Base-by-base conservation (phyloP, 306 rosid species). In the Delonix regia region DNA sequence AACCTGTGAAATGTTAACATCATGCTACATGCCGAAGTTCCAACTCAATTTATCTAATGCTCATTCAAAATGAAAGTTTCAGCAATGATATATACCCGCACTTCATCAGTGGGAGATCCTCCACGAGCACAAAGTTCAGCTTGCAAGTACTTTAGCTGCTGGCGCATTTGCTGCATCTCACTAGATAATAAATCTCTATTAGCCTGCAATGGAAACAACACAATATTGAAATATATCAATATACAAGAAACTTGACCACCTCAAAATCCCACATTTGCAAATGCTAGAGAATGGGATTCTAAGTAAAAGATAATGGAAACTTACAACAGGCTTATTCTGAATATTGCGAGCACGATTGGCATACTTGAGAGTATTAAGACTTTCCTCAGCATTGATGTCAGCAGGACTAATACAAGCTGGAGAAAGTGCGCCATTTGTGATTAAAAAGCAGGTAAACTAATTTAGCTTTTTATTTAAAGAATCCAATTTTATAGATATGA, bases 271-370 rank as follows among this genome's bases (percentile, higher is more conserved):
- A 42, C 49, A 69, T 66, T 78, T 48, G 56, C 76, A 48, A 16
- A 42, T 25, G 77, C 81, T 47, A 77, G 59, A 24, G 25, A 80
- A 14, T 59, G 18, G 44, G 64, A 53, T 48, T 45, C 21, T 11
- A 52, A 52, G 52, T 65, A 69, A 77, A 65, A 76, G 59, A 67
- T 45, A 49, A 19, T 64, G 79, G 12, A 82, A 88, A 84, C 94
- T 87, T 87, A 92, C 97, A 64, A 92, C 90, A 59, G 94, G 94
- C 80, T 88, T 92, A 80, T 92, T 92, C 85, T 92, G 97, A 79
- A 92, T 92, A 83, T 92, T 92, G 75, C 97, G 97, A 24, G 97
- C 97, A 65, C 97, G 97, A 83, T 92, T 92, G 59, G 97, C 97
- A 77, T 92, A 92, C 76, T 92, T 92, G 60, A 92, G 97, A 66